phyloP scores from a whole-genome alignment of 2,329 filamentous ascomycete genomes.

The Fusarium sp. region DNA sequence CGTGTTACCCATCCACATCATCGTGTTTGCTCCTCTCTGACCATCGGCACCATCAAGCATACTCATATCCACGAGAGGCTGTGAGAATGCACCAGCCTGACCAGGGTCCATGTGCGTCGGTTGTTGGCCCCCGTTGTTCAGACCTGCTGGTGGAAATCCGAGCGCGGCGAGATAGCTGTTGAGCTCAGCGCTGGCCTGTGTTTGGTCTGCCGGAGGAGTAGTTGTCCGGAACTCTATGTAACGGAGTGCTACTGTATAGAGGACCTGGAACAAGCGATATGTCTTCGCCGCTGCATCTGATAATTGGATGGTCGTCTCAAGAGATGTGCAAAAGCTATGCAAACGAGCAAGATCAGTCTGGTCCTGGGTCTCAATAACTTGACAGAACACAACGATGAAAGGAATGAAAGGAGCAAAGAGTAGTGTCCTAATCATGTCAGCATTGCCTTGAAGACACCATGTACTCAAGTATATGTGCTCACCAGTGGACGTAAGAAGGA shows the following conservation, averaged over 20 bases:
- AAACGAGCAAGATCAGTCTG: slow-evolving; percentile 59
- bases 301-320: slow-evolving; percentile 60
- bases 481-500: slow-evolving; percentile 58
- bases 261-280: slow-evolving; percentile 67
- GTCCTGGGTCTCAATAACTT: slow-evolving; percentile 60
- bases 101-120: slow-evolving; percentile 19
- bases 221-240: slow-evolving; percentile 66
- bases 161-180: slow-evolving; percentile 58
- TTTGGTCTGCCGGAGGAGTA: slow-evolving; percentile 45
- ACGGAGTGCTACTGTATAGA: slow-evolving; percentile 67
- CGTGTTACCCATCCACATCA: slow-evolving; percentile 54
- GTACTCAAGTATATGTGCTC: slow-evolving; percentile 11
- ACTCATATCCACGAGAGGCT: slow-evolving; percentile 22
- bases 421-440: slow-evolving; percentile 53
- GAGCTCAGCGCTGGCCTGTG: slow-evolving; percentile 49
- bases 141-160: slow-evolving; percentile 53
- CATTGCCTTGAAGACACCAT: neutral
- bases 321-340: slow-evolving; percentile 61
- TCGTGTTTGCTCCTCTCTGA: slow-evolving; percentile 37
- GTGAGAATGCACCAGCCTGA: slow-evolving; percentile 23
- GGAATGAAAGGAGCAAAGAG: slow-evolving; percentile 65
- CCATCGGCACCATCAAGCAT: slow-evolving; percentile 27
- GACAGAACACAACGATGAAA: slow-evolving; percentile 65
- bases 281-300: slow-evolving; percentile 64
- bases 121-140: slow-evolving; percentile 26